Evolutionary conservation across 1,284 basidiomycete genomes (phyloP), one percentile per base, ranked within the genome.

Genomic region (Ustanciosporium gigantosporum): DNA sequence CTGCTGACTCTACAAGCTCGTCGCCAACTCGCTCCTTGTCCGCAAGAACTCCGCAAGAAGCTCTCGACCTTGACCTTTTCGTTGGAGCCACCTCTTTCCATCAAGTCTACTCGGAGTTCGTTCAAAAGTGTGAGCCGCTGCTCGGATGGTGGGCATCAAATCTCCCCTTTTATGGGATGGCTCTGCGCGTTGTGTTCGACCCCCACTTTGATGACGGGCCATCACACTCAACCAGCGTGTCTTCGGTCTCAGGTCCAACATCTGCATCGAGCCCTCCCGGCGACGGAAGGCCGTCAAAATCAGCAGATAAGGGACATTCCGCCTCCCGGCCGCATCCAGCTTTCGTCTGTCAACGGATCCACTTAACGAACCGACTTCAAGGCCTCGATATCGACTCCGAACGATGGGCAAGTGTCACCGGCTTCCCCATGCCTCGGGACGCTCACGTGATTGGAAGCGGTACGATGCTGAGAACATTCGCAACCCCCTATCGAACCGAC

Each of bases 131-230:
- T 19, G 52, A 61, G 23, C 32, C 60, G 5, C 41, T 64, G 13
- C 43, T 67, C 13, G 65, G 65, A 24, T 67, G 59, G 55, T 67
- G 65, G 65, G 58, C 55, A 14, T 52, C 58, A 0, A 55, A 67
- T 31, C 45, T 62, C 16, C 59, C 59, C 19, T 57, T 47, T 43
- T 59, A 49, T 19, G 65, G 65, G 25, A 62, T 59, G 49, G 48
- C 48, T 20, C 32, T 67, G 1, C 48, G 65, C 15, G 38, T 67
- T 25, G 35, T 60, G 5, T 41, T 67, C 21, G 57, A 62, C 40
- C 16, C 53, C 17, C 29, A 45, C 5, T 51, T n/a, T n/a, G n/a
- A n/a, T n/a, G n/a, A n/a, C n/a, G n/a, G n/a, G n/a, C n/a, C n/a
- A n/a, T n/a, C n/a, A n/a, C n/a, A n/a, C n/a, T n/a, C n/a, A n/a